These are phyloP conservation scores for Blastomyces parvus DNA, from an alignment of 2,329 filamentous ascomycete genomes.

Conservation along the genomic window DNA sequence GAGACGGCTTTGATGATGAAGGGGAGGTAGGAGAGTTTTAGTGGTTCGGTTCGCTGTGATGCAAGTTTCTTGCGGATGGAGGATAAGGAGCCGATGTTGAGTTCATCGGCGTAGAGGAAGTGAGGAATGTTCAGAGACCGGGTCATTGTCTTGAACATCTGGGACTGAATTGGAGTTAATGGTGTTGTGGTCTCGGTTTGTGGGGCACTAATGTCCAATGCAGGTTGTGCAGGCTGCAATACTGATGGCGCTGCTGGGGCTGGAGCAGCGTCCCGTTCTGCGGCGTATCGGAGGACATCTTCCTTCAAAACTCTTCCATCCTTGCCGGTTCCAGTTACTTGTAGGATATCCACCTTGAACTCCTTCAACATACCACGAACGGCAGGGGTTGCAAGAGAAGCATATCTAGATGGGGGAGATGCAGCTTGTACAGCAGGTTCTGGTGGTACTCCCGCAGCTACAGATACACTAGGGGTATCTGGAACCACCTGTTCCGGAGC, in stretches of 20 bases:
- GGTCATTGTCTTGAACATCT: slow-evolving; percentile 99
- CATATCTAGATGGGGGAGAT: slow-evolving; percentile 48
- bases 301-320: slow-evolving; percentile 89
- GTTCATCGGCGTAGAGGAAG: slow-evolving; percentile 86
- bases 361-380: slow-evolving; percentile 82
- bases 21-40: slow-evolving; percentile 78
- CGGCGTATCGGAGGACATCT: slow-evolving; percentile 67
- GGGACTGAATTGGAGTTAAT: slow-evolving; percentile 69
- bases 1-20: slow-evolving; percentile 96
- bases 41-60: slow-evolving; percentile 32
- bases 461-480: slow-evolving; percentile 10
- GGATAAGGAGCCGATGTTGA: slow-evolving; percentile 69
- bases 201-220: slow-evolving; percentile 15
- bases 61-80: slow-evolving; percentile 62
- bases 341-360: slow-evolving; percentile 63
- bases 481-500: slow-evolving; percentile 16
- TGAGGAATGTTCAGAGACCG: slow-evolving; percentile 83
- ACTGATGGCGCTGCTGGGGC: slow-evolving; percentile 20
- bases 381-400: slow-evolving; percentile 77
- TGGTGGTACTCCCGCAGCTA: slow-evolving; percentile 12
- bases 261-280: slow-evolving; percentile 39
- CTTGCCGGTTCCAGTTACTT: slow-evolving; percentile 75
- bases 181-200: slow-evolving; percentile 60
- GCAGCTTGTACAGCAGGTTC: slow-evolving; percentile 11
- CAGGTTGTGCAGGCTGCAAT: slow-evolving; percentile 25